Evolutionary conservation across 257 asterid genomes (phyloP), one percentile per base, ranked within the genome.

Genomic region (Solanum peruvianum): DNA sequence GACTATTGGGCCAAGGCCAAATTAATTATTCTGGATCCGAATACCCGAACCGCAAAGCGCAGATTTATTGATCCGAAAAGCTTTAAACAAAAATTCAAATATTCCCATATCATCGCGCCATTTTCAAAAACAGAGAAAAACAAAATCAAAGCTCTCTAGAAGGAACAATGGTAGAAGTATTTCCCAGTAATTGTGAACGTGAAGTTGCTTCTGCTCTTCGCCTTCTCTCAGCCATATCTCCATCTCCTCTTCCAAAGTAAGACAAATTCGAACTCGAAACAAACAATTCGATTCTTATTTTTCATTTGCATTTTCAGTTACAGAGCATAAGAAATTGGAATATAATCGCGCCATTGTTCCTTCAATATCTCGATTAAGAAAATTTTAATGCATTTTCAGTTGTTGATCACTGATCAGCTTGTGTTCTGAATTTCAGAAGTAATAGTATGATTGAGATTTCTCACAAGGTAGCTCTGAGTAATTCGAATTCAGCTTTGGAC

Each of bases 161-260:
- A 78, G 29, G 16, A 31, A 81, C 45, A 81, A 81, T 81, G 85
- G 21, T 20, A 31, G 85, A 81, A 81, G 85, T 70, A 81, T 81
- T 81, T 52, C 85, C 85, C 45, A 49, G 85, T 81, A 52, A 35
- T 11, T 69, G 21, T 49, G 85, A 81, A 81, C 69, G 29, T 81
- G 85, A 81, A 81, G 85, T 31, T 81, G 85, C 85, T 81, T 81
- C 85, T 52, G 69, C 85, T 81, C 70, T 81, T 49, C 85, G 49
- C 70, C 85, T 81, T 81, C 85, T 81, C 31, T 49, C 85, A 49
- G 6, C 31, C 11, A 31, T 52, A 5, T 31, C 85, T 49, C 16
- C 69, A 31, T 20, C 45, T 52, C 69, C 45, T 81, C 85, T 49
- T 49, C 27, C 85, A 81, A 81, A 31, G 85, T 81, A 81, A 81